These are phyloP conservation scores for Malus asiatica DNA, from an alignment of 306 rosid species.

Conservation along the genomic window DNA sequence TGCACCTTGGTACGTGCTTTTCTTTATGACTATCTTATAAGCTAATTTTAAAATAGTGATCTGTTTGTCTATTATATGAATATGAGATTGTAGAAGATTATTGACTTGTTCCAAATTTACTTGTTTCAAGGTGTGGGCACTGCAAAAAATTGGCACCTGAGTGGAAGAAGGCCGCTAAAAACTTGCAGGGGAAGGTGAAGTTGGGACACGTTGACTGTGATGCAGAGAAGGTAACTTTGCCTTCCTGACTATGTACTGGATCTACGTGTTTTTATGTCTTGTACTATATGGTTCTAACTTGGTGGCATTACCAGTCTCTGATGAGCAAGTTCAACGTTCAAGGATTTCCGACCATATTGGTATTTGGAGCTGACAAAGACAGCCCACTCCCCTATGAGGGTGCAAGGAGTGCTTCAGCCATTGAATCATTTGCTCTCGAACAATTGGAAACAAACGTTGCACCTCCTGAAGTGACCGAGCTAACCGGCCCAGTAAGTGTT, in stretches of 20 bases:
- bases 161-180: slow-evolving; percentile 84
- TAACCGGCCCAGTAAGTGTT: slow-evolving; percentile 59
- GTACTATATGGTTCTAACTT: slow-evolving; percentile 24
- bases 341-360: slow-evolving; percentile 95
- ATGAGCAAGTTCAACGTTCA: slow-evolving; percentile 95
- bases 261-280: neutral
- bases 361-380: slow-evolving; percentile 94
- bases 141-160: slow-evolving; percentile 96
- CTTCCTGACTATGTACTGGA: neutral
- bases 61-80: neutral
- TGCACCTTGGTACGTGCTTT: slow-evolving; percentile 76
- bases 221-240: slow-evolving; percentile 67
- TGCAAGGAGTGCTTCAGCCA: slow-evolving; percentile 74
- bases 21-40: neutral
- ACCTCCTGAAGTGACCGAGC: slow-evolving; percentile 93
- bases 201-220: slow-evolving; percentile 98
- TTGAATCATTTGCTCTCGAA: slow-evolving; percentile 81
- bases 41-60: neutral
- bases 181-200: slow-evolving; percentile 80
- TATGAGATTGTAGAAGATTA: neutral
- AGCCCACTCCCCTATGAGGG: slow-evolving; percentile 86
- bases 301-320: slow-evolving; percentile 57
- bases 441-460: slow-evolving; percentile 81
- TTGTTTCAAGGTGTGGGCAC: slow-evolving; percentile 83
- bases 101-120: slow-evolving; percentile 11